Evolutionary conservation across 345 rosid genomes (phyloP).

Genomic region (Physaria fendleri): DNA sequence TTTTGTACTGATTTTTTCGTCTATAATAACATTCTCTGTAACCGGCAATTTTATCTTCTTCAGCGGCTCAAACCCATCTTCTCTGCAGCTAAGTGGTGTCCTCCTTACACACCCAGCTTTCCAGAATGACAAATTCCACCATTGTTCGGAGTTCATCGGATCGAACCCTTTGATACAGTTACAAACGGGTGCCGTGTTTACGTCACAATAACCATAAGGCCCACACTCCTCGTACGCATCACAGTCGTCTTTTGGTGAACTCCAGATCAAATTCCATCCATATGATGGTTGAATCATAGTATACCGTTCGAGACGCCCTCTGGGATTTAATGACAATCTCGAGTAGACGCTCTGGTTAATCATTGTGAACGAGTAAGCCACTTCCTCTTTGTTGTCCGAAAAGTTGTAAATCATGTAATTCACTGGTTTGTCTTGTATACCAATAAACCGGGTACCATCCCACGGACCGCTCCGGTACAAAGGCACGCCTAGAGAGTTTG

Average conservation of each 20-base stretch:
- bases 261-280: constrained; percentile 51
- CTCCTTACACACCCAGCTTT: constrained; percentile 48
- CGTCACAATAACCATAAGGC: constrained; percentile 50
- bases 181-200: constrained; percentile 52
- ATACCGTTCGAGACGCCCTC: constrained; percentile 30
- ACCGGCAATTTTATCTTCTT: constrained; percentile 55
- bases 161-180: constrained; percentile 48
- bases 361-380: constrained; percentile 29
- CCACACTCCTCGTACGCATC: constrained; percentile 47
- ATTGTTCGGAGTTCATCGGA: constrained; percentile 37
- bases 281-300: constrained; percentile 36
- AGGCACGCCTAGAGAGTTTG: rapidly evolving
- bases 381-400: constrained; percentile 22
- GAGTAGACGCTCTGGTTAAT: constrained; percentile 29
- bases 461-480: constrained; percentile 54
- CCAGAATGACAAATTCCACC: constrained; percentile 39
- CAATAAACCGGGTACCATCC: constrained; percentile 51
- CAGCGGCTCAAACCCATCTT: constrained; percentile 42
- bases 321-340: constrained; percentile 34
- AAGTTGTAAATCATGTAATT: constrained; percentile 31
- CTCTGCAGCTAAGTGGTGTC: constrained; percentile 32
- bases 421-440: constrained; percentile 47
- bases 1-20: constrained; percentile 1
- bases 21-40: constrained; percentile 24
- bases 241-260: constrained; percentile 58